Base-by-base conservation (phyloP, 2,329 filamentous ascomycete species). In the Ceratocystis ficicola region DNA sequence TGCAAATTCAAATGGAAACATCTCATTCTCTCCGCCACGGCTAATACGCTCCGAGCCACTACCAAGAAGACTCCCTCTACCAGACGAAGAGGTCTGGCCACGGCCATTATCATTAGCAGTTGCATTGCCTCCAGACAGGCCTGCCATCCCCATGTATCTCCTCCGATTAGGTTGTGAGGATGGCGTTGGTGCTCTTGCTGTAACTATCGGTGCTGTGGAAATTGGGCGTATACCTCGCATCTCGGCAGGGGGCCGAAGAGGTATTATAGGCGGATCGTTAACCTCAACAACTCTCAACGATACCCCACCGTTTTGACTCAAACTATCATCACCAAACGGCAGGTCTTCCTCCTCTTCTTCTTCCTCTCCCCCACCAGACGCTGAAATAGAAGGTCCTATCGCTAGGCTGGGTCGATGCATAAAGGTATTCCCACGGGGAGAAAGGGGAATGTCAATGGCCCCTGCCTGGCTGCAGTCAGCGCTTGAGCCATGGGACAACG, bases 371-470 rank as follows among this genome's bases (percentile, higher is more conserved):
- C 86, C 85, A 1, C 86, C 80, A 22, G 84, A 81, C 8, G 74
- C 74, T 30, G 79, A 68, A 8, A 77, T 75, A 44, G 84, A 79
- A 60, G 83, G 81, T 70, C 86, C 83, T 69, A 83, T 85, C 5
- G 84, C 86, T 2, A 87, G 89, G 73, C 85, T 89, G 1, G 86
- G 84, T n/a, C 86, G 79, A 64, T 87, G 78, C 59, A 78, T 79
- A 68, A 82, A 79, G 2, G 77, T 77, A 36, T 77, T 78, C 36
- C 83, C 77, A 62, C 86, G 80, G 2, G 88, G 88, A 0, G 87
- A 90, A 1, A 86, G 78, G 0, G 87, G 87, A 52, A 90, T 90
- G 69, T 89, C 86, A 65, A 90, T 90, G 1, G 86, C 86, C 83
- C 62, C 63, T 12, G 59, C 17, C 2, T 82, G 82, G 66, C 83